These are phyloP conservation scores for Viola pubescens DNA, from an alignment of 441 rosid genomes.

Conservation along the genomic window DNA sequence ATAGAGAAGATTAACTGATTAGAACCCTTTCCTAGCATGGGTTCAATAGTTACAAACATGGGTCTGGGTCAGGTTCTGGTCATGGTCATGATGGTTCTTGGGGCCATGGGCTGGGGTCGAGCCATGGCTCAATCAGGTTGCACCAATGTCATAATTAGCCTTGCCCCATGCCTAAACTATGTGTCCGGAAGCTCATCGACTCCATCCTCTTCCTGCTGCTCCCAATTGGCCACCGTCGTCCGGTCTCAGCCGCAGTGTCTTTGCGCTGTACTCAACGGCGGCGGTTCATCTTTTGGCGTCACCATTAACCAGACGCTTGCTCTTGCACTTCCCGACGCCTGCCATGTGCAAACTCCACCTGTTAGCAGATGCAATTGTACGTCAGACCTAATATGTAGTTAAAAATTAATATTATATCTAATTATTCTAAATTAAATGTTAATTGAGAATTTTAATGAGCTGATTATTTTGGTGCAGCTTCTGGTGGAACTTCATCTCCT, in stretches of 20 bases:
- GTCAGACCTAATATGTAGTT: neutral
- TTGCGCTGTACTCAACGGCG: neutral
- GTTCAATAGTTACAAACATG: too few relatives aligned
- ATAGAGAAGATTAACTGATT: too few relatives aligned
- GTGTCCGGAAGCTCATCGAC: constrained; percentile 13
- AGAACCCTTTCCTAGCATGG: too few relatives aligned
- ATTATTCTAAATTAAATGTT: too few relatives aligned
- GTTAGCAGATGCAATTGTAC: constrained; percentile 16
- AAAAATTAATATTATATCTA: too few relatives aligned
- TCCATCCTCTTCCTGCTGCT: constrained; percentile 16
- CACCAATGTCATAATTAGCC: constrained; percentile 1
- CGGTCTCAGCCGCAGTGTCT: constrained; percentile 6
- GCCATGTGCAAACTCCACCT: constrained; percentile 17
- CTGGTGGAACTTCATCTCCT: too few relatives aligned
- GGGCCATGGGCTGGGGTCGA: neutral
- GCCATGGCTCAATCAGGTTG: constrained; percentile 9
- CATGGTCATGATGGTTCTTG: neutral
- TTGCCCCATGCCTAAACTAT: constrained; percentile 12
- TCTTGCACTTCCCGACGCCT: constrained; percentile 14
- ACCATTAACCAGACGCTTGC: constrained; percentile 16
- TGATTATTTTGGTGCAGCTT: too few relatives aligned
- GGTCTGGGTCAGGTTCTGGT: too few relatives aligned
- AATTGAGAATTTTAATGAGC: too few relatives aligned
- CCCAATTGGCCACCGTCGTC: constrained; percentile 10
- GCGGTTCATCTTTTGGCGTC: constrained; percentile 13